Evolutionary conservation across 768 basidiomycete species (phyloP).

Genomic region (Galerina marginata): DNA sequence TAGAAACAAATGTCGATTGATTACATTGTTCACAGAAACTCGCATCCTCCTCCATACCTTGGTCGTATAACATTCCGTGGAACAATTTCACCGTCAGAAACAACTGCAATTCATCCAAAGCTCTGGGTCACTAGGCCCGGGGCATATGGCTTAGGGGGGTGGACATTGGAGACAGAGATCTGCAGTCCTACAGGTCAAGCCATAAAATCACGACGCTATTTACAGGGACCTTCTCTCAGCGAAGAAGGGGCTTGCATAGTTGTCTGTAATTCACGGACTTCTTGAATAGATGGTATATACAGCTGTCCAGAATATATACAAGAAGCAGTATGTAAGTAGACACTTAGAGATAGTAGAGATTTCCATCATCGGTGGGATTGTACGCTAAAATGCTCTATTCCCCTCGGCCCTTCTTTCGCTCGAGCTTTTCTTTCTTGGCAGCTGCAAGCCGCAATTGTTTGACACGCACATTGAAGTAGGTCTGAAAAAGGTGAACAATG

Average conservation of each 20-base stretch:
- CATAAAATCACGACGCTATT: conserved; percentile 38
- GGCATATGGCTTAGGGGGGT: conserved; percentile 65
- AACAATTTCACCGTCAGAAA: conserved; percentile 54
- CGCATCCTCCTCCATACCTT: conserved; percentile 59
- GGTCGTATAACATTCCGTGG: conserved; percentile 75
- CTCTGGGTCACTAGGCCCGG: conserved; percentile 71
- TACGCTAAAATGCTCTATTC: conserved; percentile 22
- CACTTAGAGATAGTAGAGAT: not conserved
- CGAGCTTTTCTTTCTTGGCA: conserved; percentile 51
- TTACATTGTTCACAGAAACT: conserved; percentile 35
- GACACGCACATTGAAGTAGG: conserved; percentile 74
- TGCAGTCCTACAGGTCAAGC: conserved; percentile 4
- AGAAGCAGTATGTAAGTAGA: conserved; percentile 2
- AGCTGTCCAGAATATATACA: conserved; percentile 1
- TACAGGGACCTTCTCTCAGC: conserved; percentile 34
- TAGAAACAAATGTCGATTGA: not conserved
- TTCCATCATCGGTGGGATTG: not conserved
- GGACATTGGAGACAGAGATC: conserved; percentile 64
- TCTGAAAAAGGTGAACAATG: conserved; percentile 42
- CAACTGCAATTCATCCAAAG: conserved; percentile 48
- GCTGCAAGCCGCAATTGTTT: conserved; percentile 66
- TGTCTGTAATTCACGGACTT: conserved; percentile 32
- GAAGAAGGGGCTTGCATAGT: conserved; percentile 33
- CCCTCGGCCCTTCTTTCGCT: conserved; percentile 33
- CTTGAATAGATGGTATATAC: conserved; percentile 20